These are phyloP conservation scores for Aspergillus amoenus DNA, from an alignment of 2,329 filamentous ascomycete species.

Conservation along the genomic window DNA sequence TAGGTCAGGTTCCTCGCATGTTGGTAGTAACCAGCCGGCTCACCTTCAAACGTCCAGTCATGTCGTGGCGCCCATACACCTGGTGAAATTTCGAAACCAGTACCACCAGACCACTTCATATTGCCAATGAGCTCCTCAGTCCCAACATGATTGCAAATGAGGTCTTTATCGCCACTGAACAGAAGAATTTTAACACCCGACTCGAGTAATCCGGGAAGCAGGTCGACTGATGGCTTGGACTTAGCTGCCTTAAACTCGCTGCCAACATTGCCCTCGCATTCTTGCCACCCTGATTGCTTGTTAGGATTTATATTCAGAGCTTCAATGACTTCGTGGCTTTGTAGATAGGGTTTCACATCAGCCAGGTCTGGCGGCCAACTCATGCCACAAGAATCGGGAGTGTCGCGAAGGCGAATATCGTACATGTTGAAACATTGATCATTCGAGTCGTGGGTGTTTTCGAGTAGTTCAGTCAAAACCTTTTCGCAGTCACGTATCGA, in stretches of 20 bases:
- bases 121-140: slow-evolving; percentile 89
- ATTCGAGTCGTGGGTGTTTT: slow-evolving; percentile 57
- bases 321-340: slow-evolving; percentile 70
- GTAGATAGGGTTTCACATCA: slow-evolving; percentile 78
- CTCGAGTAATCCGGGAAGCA: slow-evolving; percentile 76
- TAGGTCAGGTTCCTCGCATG: slow-evolving; percentile 94
- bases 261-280: slow-evolving; percentile 81
- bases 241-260: slow-evolving; percentile 67
- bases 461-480: slow-evolving; percentile 72
- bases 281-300: slow-evolving; percentile 85
- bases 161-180: slow-evolving; percentile 89
- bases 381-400: slow-evolving; percentile 85
- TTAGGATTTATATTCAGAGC: slow-evolving; percentile 81
- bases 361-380: slow-evolving; percentile 91
- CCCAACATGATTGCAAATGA: slow-evolving; percentile 96
- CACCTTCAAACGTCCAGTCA: slow-evolving; percentile 90
- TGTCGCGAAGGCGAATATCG: slow-evolving; percentile 81
- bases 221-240: slow-evolving; percentile 69
- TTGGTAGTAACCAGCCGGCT: slow-evolving; percentile 88
- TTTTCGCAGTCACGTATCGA: slow-evolving; percentile 71
- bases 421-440: slow-evolving; percentile 91
- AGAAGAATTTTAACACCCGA: slow-evolving; percentile 73
- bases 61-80: slow-evolving; percentile 89
- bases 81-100: slow-evolving; percentile 83
- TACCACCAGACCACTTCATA: slow-evolving; percentile 87